Evolutionary conservation across 2,329 filamentous ascomycete species (phyloP).

Genomic region (Ophiocordyceps camponoti-saundersi): DNA sequence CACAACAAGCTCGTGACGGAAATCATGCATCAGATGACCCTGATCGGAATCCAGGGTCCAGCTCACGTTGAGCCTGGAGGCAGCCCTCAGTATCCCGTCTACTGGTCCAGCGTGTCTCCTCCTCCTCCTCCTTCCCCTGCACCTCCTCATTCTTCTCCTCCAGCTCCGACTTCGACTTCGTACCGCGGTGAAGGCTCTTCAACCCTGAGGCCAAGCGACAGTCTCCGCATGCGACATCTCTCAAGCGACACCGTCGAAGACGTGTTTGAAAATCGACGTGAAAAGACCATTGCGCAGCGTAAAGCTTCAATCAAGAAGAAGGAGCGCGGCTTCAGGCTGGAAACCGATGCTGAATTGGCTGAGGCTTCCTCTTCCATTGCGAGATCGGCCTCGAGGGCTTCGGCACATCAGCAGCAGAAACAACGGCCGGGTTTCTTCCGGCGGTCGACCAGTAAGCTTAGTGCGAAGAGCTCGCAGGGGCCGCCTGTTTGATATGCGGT

Average conservation of each 20-base stretch:
- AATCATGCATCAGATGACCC: constrained; percentile 70
- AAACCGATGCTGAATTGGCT: constrained; percentile 9
- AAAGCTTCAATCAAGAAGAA: constrained; percentile 21
- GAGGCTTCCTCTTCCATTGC: constrained; percentile 12
- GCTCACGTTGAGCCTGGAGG: constrained; percentile 43
- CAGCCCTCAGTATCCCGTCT: constrained; percentile 52
- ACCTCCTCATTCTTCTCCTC: constrained; percentile 14
- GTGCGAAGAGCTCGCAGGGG: background rate
- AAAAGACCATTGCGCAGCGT: constrained; percentile 16
- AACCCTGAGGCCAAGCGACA: too few species aligned
- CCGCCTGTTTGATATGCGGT: background rate
- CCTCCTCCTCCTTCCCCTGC: constrained; percentile 11
- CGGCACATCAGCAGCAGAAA: constrained; percentile 1
- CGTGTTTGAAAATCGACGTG: constrained; percentile 25
- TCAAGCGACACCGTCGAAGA: constrained; percentile 22
- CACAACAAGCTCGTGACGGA: constrained; percentile 92
- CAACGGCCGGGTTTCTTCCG: background rate
- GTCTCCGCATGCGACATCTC: too few species aligned
- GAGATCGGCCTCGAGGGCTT: constrained; percentile 8
- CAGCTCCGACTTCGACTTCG: background rate
- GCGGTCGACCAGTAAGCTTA: background rate
- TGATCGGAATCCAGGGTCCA: constrained; percentile 73
- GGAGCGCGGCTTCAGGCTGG: constrained; percentile 11
- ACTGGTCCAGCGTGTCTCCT: constrained; percentile 20
- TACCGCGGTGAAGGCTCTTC: too few species aligned